Conservation (phyloP, 1,284 basidiomycete genomes). For the Moesziomyces antarcticus region DNA sequence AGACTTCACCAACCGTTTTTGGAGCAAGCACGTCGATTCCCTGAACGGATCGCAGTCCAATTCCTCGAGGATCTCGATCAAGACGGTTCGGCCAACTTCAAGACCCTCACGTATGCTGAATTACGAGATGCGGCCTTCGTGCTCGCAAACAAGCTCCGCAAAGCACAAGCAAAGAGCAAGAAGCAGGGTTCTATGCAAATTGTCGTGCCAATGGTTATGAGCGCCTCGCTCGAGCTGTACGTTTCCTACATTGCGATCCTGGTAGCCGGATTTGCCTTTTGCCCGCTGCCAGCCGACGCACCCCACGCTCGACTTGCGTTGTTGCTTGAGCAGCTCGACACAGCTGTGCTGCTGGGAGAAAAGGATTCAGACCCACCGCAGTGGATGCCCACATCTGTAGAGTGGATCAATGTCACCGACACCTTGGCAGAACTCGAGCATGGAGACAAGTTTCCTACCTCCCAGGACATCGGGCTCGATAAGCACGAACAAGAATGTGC, state of each 20-base stretch:
- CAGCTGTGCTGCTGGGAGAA: conserved; percentile 7
- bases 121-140: background rate
- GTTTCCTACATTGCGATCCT: conserved; percentile 19
- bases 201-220: conserved; percentile 19
- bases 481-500: conserved; percentile 12
- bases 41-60: conserved; percentile 6
- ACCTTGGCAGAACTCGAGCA: background rate
- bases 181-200: background rate
- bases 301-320: conserved; percentile 4
- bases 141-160: conserved; percentile 5
- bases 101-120: background rate
- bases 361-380: conserved; percentile 1
- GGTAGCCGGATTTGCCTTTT: conserved; percentile 22
- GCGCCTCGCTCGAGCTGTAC: conserved; percentile 18
- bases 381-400: conserved; percentile 1
- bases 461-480: background rate
- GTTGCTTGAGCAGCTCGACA: conserved; percentile 7
- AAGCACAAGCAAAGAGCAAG: conserved; percentile 1
- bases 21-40: background rate
- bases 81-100: conserved; percentile 2
- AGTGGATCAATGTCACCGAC: conserved; percentile 16
- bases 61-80: background rate
- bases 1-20: conserved; percentile 3
- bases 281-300: conserved; percentile 17
- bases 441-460: background rate